Base-by-base conservation (phyloP, 2,329 filamentous ascomycete genomes). In the Nannizziopsis barbatae region DNA sequence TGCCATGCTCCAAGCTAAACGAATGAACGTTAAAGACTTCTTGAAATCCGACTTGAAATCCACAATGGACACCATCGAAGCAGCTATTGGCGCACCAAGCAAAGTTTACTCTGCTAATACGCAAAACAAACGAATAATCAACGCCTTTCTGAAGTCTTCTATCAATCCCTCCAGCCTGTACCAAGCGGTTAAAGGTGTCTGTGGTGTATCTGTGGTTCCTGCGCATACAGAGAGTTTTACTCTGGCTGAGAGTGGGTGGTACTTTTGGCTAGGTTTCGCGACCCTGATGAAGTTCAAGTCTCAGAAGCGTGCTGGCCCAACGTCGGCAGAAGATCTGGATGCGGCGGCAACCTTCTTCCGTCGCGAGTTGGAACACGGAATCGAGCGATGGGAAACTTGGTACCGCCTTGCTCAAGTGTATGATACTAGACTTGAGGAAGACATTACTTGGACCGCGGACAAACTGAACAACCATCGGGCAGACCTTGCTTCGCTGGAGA, bases 31-130 rank as follows among this genome's bases (percentile, higher is more conserved):
- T 70, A 94, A 90, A 59, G 92, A 96, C 55, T 70, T 96, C 14
- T 78, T 88, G 12, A 96, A 94, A 63, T 92, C 88, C 12, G 87
- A 96, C 49, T 72, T 98, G 47, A 93, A 90, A 62, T 79, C 75
- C 12, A 87, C 88, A 0, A 92, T 98, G 50, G 92, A 98, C 51
- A 88, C 89, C 56, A 86, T 98, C 67, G 89, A 96, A 62, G 81
- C 86, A 56, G 83, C 86, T 4, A 83, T 96, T 47, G 87, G 86
- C 1, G 67, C 71, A 14, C 77, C 78, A 47, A 79, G 83, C 22
- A 95, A 89, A 63, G 79, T 83, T 10, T 84, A 83, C 1, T 79
- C 86, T 4, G 81, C 88, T 52, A 82, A 94, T 66, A 76, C 83
- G n/a, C 83, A 92, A 63, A 98, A 98, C 64, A 75, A 86, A 49